phyloP scores from a whole-genome alignment of 768 basidiomycete genomes.

The Austroboletus festivus region DNA sequence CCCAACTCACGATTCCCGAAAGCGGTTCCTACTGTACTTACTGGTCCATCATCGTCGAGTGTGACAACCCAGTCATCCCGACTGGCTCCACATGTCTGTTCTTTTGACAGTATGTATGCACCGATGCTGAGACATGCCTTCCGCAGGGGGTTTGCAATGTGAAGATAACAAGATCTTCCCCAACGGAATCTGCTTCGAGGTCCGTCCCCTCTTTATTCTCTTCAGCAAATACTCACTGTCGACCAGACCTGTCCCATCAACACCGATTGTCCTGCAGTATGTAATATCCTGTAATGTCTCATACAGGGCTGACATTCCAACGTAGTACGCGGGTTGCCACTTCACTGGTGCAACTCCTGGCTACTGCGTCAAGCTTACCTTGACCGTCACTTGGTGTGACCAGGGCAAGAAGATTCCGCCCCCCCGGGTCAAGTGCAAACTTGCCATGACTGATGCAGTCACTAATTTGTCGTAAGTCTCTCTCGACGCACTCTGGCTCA shows the following conservation, averaged over 20 bases:
- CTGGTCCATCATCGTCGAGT: slow-evolving; percentile 12
- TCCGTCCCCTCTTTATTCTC: not conserved
- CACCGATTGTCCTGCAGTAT: not conserved
- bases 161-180: slow-evolving; percentile 7
- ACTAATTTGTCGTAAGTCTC: not conserved
- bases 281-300: not conserved
- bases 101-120: not conserved
- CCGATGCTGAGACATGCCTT: not conserved
- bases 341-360: not conserved
- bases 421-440: not conserved
- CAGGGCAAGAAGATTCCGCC: not conserved
- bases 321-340: not conserved
- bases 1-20: slow-evolving; percentile 5
- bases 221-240: not conserved
- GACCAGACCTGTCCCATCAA: not conserved
- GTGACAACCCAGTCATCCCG: slow-evolving; percentile 3
- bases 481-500: too few relatives aligned
- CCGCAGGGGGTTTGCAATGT: slow-evolving; percentile 6
- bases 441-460: not conserved
- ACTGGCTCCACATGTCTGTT: slow-evolving; percentile 4
- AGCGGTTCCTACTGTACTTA: not conserved
- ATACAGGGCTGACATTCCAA: not conserved
- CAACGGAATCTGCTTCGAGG: slow-evolving; percentile 1
- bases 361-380: not conserved
- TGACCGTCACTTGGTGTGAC: not conserved